A percentile compares a stretch with the other conserved stretches of the same genome.
Conservation (phyloP, 2,329 filamentous ascomycete genomes). For the Parastagonospora nodorum region DNA sequence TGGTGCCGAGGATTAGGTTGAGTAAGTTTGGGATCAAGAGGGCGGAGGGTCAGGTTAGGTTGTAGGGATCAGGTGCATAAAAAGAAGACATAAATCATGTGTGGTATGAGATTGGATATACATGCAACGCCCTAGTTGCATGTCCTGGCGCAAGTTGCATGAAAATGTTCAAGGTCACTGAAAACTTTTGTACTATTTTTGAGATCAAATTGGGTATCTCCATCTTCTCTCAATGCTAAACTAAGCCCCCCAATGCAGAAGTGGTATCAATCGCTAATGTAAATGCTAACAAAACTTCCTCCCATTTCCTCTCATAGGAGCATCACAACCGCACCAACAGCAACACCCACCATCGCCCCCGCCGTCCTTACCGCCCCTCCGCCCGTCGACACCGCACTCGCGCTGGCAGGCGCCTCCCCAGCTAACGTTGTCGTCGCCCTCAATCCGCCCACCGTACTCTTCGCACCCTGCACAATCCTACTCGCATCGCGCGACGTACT, state of each 20-base stretch:
- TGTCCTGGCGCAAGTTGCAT: too few relatives aligned
- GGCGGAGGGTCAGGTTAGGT: conserved; percentile 3
- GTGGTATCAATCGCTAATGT: neutral
- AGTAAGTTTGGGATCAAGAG: conserved; percentile 72
- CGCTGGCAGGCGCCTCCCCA: neutral
- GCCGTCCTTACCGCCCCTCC: conserved; percentile 3
- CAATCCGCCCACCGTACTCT: neutral
- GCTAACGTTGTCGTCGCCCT: neutral
- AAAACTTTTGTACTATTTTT: too few relatives aligned
- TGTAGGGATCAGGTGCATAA: neutral
- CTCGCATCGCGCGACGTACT: neutral
- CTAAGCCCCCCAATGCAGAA: neutral
- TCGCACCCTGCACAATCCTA: neutral
- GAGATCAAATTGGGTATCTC: neutral
- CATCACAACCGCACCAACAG: conserved; percentile 7
- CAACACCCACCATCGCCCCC: conserved; percentile 5
- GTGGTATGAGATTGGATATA: too few relatives aligned
- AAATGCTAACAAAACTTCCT: neutral
- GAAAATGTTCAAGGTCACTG: too few relatives aligned
- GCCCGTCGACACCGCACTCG: neutral
- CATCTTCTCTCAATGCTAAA: neutral
- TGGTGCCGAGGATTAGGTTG: conserved; percentile 79
- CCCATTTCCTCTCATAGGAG: conserved; percentile 2
- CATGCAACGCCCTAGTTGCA: too few relatives aligned
- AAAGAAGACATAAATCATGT: neutral